phyloP scores from a whole-genome alignment of 225 moss, liverwort and hornwort species.

The Polytrichum formosum region DNA sequence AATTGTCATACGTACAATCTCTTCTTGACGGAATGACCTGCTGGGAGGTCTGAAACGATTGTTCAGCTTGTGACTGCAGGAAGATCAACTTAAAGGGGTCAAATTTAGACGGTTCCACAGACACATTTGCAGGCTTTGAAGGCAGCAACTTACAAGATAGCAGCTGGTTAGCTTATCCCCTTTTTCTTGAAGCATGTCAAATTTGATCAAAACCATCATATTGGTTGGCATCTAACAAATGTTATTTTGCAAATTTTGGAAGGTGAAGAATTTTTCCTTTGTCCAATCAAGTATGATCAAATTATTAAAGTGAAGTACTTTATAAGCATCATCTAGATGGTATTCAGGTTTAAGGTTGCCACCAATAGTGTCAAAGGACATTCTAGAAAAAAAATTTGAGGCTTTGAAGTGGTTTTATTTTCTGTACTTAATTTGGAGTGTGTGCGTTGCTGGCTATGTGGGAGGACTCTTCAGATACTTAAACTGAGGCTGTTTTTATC shows the following conservation, averaged over 20 bases:
- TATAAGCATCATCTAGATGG: too few species aligned
- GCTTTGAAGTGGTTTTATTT: too few species aligned
- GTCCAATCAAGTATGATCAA: too few species aligned
- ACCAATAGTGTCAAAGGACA: too few species aligned
- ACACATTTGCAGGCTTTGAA: slow-evolving; percentile 78
- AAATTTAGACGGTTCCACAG: slow-evolving; percentile 66
- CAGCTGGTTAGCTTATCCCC: slow-evolving; percentile 43
- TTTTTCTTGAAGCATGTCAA: neutral
- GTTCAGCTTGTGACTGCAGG: slow-evolving; percentile 88
- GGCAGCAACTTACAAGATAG: slow-evolving; percentile 61
- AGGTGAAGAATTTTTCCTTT: neutral
- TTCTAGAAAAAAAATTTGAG: too few species aligned
- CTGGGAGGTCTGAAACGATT: slow-evolving; percentile 20
- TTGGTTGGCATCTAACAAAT: neutral
- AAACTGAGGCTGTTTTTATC: too few species aligned
- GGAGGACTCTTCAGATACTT: too few species aligned
- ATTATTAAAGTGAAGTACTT: too few species aligned
- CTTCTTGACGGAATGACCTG: neutral
- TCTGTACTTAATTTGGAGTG: too few species aligned
- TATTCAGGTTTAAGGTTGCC: too few species aligned
- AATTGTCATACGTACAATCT: too few species aligned
- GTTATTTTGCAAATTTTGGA: neutral
- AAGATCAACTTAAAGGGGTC: slow-evolving; percentile 70
- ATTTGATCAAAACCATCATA: neutral
- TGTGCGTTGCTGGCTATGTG: too few species aligned